Evolutionary conservation across 139 green algal genomes (phyloP).

Genomic region (Helicosporidium sp.): DNA sequence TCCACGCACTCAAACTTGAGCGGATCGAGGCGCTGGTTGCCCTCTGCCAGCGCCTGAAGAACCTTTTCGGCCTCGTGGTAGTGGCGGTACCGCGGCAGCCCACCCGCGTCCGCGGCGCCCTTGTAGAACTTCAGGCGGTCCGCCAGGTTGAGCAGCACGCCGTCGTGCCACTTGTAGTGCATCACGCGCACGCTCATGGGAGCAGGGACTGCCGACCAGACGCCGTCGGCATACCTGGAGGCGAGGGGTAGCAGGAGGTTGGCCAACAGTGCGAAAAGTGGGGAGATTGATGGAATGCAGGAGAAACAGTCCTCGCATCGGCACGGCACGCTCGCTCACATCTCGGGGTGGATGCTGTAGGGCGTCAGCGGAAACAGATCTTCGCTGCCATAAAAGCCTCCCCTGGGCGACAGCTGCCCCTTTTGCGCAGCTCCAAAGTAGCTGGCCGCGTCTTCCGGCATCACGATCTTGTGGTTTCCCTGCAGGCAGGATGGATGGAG

Average conservation of each 20-base stretch:
- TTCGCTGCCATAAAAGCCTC: slow-evolving; percentile 1
- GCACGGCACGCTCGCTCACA: neutral
- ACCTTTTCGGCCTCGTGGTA: slow-evolving; percentile 2
- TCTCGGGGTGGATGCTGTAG: neutral
- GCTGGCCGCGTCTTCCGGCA: neutral
- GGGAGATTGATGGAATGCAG: too few species aligned
- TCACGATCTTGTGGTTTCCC: slow-evolving; percentile 4
- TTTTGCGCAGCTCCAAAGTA: slow-evolving; percentile 1
- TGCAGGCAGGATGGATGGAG: neutral
- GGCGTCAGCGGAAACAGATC: slow-evolving; percentile 5
- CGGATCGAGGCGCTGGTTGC: too few species aligned
- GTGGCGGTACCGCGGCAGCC: slow-evolving; percentile 3
- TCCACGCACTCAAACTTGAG: too few species aligned
- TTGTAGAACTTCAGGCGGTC: slow-evolving; percentile 1
- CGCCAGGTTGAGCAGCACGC: slow-evolving; percentile 1
- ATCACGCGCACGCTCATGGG: neutral
- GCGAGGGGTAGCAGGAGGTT: neutral
- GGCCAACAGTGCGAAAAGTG: too few species aligned
- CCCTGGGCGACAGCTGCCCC: neutral
- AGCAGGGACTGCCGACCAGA: neutral
- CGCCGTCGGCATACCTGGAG: neutral
- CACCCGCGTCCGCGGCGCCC: neutral
- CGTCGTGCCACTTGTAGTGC: slow-evolving; percentile 10
- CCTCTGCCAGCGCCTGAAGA: neutral
- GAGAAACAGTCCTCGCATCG: too few species aligned